A percentile compares a stretch with the other conserved stretches of the same genome.
phyloP scores from a whole-genome alignment of 2,329 filamentous ascomycete genomes.

The Trichophaea hybrida region DNA sequence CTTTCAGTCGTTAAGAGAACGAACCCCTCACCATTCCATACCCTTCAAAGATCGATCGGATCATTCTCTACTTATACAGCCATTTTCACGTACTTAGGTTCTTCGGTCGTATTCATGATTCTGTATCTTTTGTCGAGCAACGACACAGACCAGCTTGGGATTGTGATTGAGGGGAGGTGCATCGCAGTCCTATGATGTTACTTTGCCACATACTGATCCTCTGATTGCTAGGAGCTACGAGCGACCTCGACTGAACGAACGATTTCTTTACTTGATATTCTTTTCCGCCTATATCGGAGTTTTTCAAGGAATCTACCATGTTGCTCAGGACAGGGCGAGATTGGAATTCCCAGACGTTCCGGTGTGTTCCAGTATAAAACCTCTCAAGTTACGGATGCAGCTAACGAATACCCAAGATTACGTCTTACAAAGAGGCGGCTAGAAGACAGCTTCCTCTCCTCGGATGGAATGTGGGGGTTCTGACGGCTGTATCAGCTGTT shows the following conservation, averaged over 20 bases:
- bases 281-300: conserved; percentile 21
- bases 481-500: conserved; percentile 14
- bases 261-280: conserved; percentile 24
- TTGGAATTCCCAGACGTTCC: conserved; percentile 18
- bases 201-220: neutral
- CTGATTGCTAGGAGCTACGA: conserved; percentile 19
- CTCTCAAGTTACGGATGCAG: neutral
- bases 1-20: conserved; percentile 1
- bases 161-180: conserved; percentile 23
- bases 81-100: conserved; percentile 23
- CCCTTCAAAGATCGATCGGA: conserved; percentile 16
- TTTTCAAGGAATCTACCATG: conserved; percentile 24
- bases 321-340: conserved; percentile 22
- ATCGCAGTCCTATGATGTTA: neutral
- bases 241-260: conserved; percentile 25
- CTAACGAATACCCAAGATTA: conserved; percentile 11
- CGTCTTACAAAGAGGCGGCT: conserved; percentile 16
- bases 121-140: conserved; percentile 24
- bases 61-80: conserved; percentile 22
- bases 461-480: neutral
- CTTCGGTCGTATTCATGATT: conserved; percentile 22
- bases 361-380: conserved; percentile 5
- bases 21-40: conserved; percentile 22
- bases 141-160: conserved; percentile 19
- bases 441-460: conserved; percentile 7